Evolutionary conservation across 2,329 filamentous ascomycete genomes (phyloP), one percentile per base, ranked within the genome.

Genomic region (Botryotinia globosa): DNA sequence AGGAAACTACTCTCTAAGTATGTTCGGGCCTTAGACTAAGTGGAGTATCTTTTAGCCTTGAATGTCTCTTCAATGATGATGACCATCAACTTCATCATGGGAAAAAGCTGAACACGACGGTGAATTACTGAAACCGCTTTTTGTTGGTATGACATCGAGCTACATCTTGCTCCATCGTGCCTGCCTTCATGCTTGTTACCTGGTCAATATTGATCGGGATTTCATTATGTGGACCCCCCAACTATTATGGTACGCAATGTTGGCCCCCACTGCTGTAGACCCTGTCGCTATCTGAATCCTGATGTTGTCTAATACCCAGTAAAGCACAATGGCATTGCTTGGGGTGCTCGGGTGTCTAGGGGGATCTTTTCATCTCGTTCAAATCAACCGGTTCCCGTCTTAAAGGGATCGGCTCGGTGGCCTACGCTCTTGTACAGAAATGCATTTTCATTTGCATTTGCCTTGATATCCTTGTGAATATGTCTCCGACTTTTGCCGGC

Each of bases 111-210:
- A 56, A 39, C 34, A 66, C 39, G 64, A 66, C 32, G 22, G 32
- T 54, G 45, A 62, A 62, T 51, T 54, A 22, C 1, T 66, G 63
- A 65, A 65, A 48, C 63, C 14, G 45, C 16, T 37, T 48, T 65
- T 34, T 37, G 59, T 51, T 66, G 20, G 45, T 66, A 67, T 68
- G 65, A 68, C 65, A 68, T 68, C 65, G 48, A 67, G n/a, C 32
- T 20, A 66, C 39, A 45, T 64, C 8, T 29, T 45, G 39, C 61
- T 64, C 25, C 45, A 67, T 67, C 45, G 45, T 42, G 42, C 45
- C 44, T 65, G 45, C 32, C 45, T 45, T 8, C 45, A 54, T 39
- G 32, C 45, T 54, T 54, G 45, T 32, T 56, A 29, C n/a, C 48
- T 54, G 25, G 25, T 66, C 37, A 22, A 65, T 54, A 39, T 54